Evolutionary conservation across 2,329 filamentous ascomycete genomes (phyloP).

Genomic region (Fusarium sp.): DNA sequence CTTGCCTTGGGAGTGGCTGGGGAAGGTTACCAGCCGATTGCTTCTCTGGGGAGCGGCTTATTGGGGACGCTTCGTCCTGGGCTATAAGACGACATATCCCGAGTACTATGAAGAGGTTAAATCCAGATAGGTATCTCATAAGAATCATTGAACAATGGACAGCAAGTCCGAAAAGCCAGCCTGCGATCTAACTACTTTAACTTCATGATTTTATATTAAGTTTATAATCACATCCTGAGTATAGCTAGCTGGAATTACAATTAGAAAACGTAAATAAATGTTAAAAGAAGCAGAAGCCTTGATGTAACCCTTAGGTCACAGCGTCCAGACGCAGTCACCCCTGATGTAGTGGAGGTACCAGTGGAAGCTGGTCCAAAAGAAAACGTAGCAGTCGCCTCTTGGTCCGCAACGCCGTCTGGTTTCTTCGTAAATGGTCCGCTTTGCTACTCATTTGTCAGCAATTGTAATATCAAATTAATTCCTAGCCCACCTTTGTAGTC

Average conservation of each 20-base stretch:
- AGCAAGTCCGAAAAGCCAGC: too few species aligned
- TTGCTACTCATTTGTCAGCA: not conserved
- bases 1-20: constrained; percentile 1
- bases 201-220: too few species aligned
- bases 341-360: not conserved
- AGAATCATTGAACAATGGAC: too few species aligned
- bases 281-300: too few species aligned
- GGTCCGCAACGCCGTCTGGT: not conserved
- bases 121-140: not conserved
- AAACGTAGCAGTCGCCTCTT: not conserved
- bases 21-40: constrained; percentile 1
- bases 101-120: constrained; percentile 11
- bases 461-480: not conserved
- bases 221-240: too few species aligned
- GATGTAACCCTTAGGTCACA: not conserved
- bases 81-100: not conserved
- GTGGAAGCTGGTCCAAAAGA: not conserved
- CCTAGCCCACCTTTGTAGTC: not conserved
- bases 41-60: not conserved
- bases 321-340: not conserved
- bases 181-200: too few species aligned
- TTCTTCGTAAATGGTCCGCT: not conserved
- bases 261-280: too few species aligned
- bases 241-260: too few species aligned
- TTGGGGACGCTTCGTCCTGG: constrained; percentile 6